Evolutionary conservation across 1,284 basidiomycete species (phyloP).

Genomic region (Irpex lacteus): DNA sequence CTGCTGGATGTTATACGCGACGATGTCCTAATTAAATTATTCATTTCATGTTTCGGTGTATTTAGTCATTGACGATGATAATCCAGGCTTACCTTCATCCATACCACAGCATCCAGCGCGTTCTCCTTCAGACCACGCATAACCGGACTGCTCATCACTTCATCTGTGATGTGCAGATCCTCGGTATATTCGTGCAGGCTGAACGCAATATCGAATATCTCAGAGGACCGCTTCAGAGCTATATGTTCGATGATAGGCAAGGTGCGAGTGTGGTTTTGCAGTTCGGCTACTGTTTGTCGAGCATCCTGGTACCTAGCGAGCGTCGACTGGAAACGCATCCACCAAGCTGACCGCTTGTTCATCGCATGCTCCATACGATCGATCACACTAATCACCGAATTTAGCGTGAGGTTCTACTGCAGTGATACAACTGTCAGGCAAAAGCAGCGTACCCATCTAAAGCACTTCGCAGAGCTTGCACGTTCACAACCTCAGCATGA

Average conservation of each 20-base stretch:
- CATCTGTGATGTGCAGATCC: slow-evolving; percentile 40
- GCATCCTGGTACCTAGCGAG: slow-evolving; percentile 2
- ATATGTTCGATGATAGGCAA: slow-evolving; percentile 43
- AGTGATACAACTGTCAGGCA: background rate
- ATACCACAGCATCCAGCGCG: slow-evolving; percentile 45
- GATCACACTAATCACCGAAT: background rate
- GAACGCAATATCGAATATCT: slow-evolving; percentile 44
- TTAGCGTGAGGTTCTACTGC: background rate
- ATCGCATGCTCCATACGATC: slow-evolving; percentile 4
- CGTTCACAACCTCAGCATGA: slow-evolving; percentile 13
- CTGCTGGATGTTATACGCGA: slow-evolving; percentile 45
- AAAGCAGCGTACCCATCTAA: slow-evolving; percentile 23
- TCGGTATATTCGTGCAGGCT: slow-evolving; percentile 53
- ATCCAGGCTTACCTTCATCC: slow-evolving; percentile 33
- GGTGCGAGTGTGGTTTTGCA: slow-evolving; percentile 21
- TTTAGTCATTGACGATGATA: slow-evolving; percentile 8
- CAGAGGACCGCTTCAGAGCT: slow-evolving; percentile 42
- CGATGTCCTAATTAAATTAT: slow-evolving; percentile 40
- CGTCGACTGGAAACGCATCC: slow-evolving; percentile 3
- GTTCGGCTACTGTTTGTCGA: slow-evolving; percentile 13
- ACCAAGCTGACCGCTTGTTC: background rate
- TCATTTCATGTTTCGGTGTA: background rate
- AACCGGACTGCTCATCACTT: slow-evolving; percentile 26
- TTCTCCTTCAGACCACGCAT: slow-evolving; percentile 34
- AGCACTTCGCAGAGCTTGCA: slow-evolving; percentile 18